A percentile compares a stretch with the other conserved stretches of the same genome.
Evolutionary conservation across 345 rosid species (phyloP).

Genomic region (Eucalyptus erythrocorys): DNA sequence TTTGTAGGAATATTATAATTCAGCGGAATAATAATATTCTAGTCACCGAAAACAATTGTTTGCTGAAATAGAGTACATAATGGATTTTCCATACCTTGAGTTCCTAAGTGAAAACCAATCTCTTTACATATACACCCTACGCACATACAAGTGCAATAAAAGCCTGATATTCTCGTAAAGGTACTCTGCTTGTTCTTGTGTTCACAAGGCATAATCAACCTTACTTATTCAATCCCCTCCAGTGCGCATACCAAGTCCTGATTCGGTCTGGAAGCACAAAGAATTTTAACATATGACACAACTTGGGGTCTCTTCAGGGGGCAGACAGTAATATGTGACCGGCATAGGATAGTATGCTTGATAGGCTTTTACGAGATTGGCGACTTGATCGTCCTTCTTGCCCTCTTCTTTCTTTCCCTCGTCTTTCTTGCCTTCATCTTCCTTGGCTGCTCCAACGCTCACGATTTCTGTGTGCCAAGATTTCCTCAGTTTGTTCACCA

Average conservation of each 20-base stretch:
- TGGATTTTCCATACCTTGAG: too few relatives aligned
- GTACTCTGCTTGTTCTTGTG: neutral
- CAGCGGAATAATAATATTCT: too few relatives aligned
- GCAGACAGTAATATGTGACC: neutral
- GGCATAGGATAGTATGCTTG: neutral
- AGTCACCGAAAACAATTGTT: too few relatives aligned
- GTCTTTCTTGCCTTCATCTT: neutral
- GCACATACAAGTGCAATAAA: too few relatives aligned
- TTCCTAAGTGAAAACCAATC: too few relatives aligned
- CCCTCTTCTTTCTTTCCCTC: neutral
- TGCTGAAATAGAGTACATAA: too few relatives aligned
- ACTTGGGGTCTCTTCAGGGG: neutral
- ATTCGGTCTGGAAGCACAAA: neutral
- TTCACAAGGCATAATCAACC: too few relatives aligned
- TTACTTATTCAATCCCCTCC: neutral
- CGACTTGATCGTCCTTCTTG: neutral
- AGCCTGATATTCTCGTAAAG: neutral
- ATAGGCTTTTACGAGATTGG: neutral
- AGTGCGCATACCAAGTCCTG: neutral
- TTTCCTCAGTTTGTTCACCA: neutral
- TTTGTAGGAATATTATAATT: too few relatives aligned
- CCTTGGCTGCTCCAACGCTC: neutral
- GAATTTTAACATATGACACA: neutral
- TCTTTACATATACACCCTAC: too few relatives aligned
- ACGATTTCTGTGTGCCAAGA: neutral